A percentile compares a stretch with the other conserved stretches of the same genome.
Conservation (phyloP, 2,329 filamentous ascomycete genomes). For the Colletotrichum tamarilloi region DNA sequence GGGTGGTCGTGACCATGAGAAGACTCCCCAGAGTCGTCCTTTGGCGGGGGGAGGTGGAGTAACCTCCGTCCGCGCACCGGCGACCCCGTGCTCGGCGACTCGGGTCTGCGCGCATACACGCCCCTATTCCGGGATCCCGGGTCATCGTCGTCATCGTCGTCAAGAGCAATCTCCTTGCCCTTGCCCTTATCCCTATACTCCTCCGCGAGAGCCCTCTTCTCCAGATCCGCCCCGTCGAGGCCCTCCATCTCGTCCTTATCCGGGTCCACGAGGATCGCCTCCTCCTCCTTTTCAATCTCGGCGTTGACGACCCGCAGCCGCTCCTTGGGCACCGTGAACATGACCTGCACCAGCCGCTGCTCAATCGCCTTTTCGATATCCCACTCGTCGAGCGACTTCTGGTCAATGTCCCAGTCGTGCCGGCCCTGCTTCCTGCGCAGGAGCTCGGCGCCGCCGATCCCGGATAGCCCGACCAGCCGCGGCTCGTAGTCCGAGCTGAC, state of each 20-base stretch:
- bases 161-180: conserved; percentile 21
- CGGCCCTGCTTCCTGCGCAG: conserved; percentile 66
- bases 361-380: conserved; percentile 81
- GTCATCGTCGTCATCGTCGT: neutral
- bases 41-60: conserved; percentile 35
- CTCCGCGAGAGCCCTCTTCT: conserved; percentile 15
- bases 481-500: conserved; percentile 57
- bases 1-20: neutral
- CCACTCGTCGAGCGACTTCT: conserved; percentile 75
- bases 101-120: conserved; percentile 4
- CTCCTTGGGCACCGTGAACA: conserved; percentile 94
- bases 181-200: conserved; percentile 27
- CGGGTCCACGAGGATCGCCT: conserved; percentile 56
- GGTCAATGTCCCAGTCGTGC: conserved; percentile 64
- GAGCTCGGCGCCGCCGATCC: conserved; percentile 56
- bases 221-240: neutral
- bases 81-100: conserved; percentile 22
- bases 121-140: neutral
- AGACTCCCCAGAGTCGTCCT: neutral
- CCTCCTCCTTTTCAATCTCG: conserved; percentile 60
- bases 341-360: conserved; percentile 79
- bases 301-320: conserved; percentile 90
- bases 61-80: conserved; percentile 28
- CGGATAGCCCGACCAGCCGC: conserved; percentile 54
- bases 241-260: conserved; percentile 41